Evolutionary conservation across 768 basidiomycete genomes (phyloP).

Genomic region (Arthromyces matolae): DNA sequence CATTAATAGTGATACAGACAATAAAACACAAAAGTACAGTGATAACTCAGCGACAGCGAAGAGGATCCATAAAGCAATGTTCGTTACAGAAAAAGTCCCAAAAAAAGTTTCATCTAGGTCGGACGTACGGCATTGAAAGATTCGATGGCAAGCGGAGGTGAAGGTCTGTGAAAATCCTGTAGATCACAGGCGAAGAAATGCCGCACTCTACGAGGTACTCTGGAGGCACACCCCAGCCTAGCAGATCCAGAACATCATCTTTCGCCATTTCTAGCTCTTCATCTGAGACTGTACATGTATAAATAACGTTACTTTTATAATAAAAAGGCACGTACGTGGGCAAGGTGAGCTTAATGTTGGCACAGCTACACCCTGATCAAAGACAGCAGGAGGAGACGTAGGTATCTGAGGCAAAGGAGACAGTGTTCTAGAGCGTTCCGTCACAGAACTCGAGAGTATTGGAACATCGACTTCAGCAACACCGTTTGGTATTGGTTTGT

Average conservation of each 20-base stretch:
- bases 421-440: background rate
- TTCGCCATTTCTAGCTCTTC: conserved; percentile 42
- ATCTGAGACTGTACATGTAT: conserved; percentile 31
- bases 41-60: background rate
- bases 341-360: background rate
- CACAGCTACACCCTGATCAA: background rate
- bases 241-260: conserved; percentile 47
- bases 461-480: background rate
- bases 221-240: conserved; percentile 50
- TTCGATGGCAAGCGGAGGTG: conserved; percentile 25
- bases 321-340: conserved; percentile 1
- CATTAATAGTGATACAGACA: background rate
- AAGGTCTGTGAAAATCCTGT: conserved; percentile 41
- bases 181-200: conserved; percentile 35
- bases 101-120: background rate
- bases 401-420: background rate
- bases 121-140: conserved; percentile 21
- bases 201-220: conserved; percentile 46
- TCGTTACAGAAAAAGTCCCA: no score
- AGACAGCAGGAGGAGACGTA: background rate
- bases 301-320: background rate
- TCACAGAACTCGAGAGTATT: background rate
- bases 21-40: background rate
- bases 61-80: background rate
- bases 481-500: background rate